A percentile compares a stretch with the other conserved stretches of the same genome.
Conservation (phyloP, 176 grass and related monocot species). For the Eleusine indica region DNA sequence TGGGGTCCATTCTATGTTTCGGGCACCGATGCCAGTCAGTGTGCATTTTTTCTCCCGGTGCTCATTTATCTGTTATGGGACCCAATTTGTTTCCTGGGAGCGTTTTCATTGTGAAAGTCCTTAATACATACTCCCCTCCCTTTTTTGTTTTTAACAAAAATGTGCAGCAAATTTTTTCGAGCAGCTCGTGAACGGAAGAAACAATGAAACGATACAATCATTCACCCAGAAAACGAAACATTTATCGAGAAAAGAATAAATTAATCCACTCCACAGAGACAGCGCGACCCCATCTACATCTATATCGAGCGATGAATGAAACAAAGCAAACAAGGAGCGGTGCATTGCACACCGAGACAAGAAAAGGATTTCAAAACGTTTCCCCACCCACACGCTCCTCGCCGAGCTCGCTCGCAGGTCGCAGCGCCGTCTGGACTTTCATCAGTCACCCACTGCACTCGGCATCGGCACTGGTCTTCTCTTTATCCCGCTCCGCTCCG, state of each 20-base stretch:
- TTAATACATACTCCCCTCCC: too few species aligned
- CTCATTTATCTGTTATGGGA: too few species aligned
- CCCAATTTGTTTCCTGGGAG: too few species aligned
- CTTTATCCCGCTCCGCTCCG: slow-evolving; percentile 13
- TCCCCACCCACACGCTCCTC: slow-evolving; percentile 30
- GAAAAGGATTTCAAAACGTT: slow-evolving; percentile 43
- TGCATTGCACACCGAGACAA: slow-evolving; percentile 13
- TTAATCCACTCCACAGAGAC: neutral
- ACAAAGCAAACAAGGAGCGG: neutral
- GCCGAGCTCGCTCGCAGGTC: neutral
- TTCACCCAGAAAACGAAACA: neutral
- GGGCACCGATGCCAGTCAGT: too few species aligned
- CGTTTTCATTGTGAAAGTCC: too few species aligned
- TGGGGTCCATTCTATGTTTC: too few species aligned
- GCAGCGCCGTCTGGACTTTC: neutral
- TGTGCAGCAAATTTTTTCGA: neutral
- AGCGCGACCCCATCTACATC: too few species aligned
- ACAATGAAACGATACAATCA: neutral
- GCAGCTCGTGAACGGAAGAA: neutral
- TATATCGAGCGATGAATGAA: neutral
- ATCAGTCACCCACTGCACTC: neutral
- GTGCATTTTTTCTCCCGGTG: too few species aligned
- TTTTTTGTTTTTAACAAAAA: neutral
- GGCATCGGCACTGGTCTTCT: neutral
- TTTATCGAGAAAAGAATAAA: neutral